Evolutionary conservation across 1,284 basidiomycete species (phyloP), one percentile per base, ranked within the genome.

Genomic region (Lignosus rhinocerotis): DNA sequence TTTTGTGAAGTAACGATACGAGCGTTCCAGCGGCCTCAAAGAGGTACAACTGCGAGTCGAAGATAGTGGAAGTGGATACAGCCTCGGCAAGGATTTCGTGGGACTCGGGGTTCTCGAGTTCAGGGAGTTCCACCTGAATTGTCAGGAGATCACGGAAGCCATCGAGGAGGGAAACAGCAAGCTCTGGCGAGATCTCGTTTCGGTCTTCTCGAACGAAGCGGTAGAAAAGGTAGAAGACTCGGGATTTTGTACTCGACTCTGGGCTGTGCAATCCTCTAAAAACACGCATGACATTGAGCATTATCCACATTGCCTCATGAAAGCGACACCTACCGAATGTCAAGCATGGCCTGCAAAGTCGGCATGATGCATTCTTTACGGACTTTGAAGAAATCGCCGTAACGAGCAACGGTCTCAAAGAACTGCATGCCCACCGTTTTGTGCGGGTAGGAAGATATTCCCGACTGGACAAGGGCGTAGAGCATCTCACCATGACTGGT

Each of bases 311-410:
- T 3, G 2, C 19, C 10, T 6, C 1, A 3, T 3, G 25, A 7
- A 3, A 25, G 8, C 1, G 3, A 1, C 5, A 39, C 55, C 85
- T 64, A 94, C 93, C 92, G 82, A 64, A 75, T 67, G 69, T 93
- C 94, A 31, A 99, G 83, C 80, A 99, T 94, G 1, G 93, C 90
- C 67, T 96, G 89, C 48, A 99, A 78, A 5, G 93, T 86, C 30
- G 92, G 90, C 69, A 92, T 79, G 62, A 98, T 90, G 66, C 89
- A 91, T 63, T 94, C 87, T 70, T 90, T 89, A 62, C 93, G 88
- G 36, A 94, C 86, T 73, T 93, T 94, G 85, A 98, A 99, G 74
- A 98, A 98, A 70, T 98, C 95, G 41, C 88, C 85, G 72, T 99
- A 99, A 55, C 98, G 86, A 14, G 94, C 87, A 9, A 87, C 84